Evolutionary conservation across 495 filamentous ascomycete species (phyloP), one percentile per base, ranked within the genome.

Genomic region (Aspergillus mulundensis): DNA sequence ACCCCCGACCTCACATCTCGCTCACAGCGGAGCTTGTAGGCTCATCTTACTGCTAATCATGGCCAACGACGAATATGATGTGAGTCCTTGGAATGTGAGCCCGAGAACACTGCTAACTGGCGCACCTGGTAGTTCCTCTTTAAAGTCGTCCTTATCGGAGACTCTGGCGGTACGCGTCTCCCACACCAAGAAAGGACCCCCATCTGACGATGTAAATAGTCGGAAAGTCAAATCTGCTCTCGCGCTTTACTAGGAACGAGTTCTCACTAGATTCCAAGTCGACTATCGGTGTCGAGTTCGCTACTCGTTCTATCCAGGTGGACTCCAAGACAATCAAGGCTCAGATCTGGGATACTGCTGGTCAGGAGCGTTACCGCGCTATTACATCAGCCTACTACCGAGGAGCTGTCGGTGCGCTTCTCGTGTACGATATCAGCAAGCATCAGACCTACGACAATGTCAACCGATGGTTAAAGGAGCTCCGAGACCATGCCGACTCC

Each of bases 51-150:
- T 49, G 47, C 46, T 47, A 48, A 36, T 56, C 54, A 99, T 99
- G 95, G 95, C 95, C 66, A 99, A 99, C 85, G 95, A 99, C 79
- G 95, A 99, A 80, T 97, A 99, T 77, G 94, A 99, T 88, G 94
- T 98, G 77, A 84, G 95, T 81, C 8, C 43, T 23, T 36, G 41
- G 38, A 47, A 20, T 36, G 10, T 14, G 50, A 24, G 15, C 16
- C 2, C 5, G 42, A 42, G 41, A 40, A n/a, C 44, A 53, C 47
- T 56, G 52, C 54, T 59, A 56, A 61, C 43, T 50, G 59, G 48
- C 56, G 52, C 39, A 34, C 47, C 64, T 72, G 44, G 60, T 56
- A 99, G 95, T 99, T 97, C 72, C 89, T 99, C 67, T 99, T 99
- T 86, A 99, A 99, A 89, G 91, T 36, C 32, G 32, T 36, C 11